Percentiles rank a stretch among this genome's conserved stretches.
Evolutionary conservation across 2,329 filamentous ascomycete species (phyloP).

Genomic region (Epichloe aotearoae): DNA sequence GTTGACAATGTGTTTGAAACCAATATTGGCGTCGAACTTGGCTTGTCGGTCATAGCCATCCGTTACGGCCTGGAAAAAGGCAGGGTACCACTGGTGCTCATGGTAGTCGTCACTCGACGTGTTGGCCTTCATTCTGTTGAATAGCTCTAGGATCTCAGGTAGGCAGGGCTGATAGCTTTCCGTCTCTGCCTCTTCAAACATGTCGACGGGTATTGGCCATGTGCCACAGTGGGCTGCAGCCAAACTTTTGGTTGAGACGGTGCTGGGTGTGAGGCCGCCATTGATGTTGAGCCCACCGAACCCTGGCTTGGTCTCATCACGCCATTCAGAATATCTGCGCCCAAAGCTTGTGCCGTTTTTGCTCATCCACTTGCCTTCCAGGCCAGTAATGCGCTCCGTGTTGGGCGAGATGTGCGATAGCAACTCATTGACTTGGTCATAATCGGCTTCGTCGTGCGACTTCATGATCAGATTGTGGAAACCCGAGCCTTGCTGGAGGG

Average conservation of each 20-base stretch:
- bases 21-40: constrained; percentile 9
- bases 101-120: constrained; percentile 10
- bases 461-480: constrained; percentile 21
- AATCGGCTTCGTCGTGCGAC: constrained; percentile 19
- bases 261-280: constrained; percentile 26
- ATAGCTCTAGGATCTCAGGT: constrained; percentile 20
- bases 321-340: constrained; percentile 4
- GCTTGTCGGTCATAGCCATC: constrained; percentile 19
- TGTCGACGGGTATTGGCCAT: constrained; percentile 25
- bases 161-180: constrained; percentile 33
- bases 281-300: constrained; percentile 28
- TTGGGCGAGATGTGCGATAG: constrained; percentile 13
- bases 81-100: constrained; percentile 17
- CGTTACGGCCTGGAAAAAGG: constrained; percentile 19
- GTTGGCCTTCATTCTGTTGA: constrained; percentile 14
- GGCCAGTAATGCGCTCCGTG: constrained; percentile 13
- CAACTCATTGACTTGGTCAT: constrained; percentile 9
- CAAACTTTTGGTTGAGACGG: constrained; percentile 30
- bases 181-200: constrained; percentile 27
- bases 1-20: constrained; percentile 11
- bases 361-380: constrained; percentile 8
- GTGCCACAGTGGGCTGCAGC: constrained; percentile 27
- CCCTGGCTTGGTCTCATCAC: constrained; percentile 7
- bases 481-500: constrained; percentile 24
- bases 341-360: constrained; percentile 6